Percentiles rank a stretch among this genome's conserved stretches.
Conservation (phyloP, 1,139 yeast genomes). For the Debaryomyces udenii region DNA sequence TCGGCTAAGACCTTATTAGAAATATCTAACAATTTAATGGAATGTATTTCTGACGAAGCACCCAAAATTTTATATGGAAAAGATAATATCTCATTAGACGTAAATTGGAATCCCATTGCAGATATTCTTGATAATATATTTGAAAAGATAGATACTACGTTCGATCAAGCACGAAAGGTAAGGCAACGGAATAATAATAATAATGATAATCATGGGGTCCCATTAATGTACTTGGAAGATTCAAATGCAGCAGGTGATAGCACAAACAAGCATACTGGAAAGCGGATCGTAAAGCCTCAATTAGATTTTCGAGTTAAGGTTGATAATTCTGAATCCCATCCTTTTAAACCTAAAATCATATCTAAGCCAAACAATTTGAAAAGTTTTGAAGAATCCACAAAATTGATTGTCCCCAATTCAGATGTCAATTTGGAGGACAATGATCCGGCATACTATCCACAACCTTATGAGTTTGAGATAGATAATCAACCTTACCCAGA, state of each 20-base stretch:
- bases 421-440: constrained; percentile 40
- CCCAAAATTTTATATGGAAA: constrained; percentile 37
- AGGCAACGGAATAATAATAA: constrained; percentile 16
- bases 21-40: constrained; percentile 56
- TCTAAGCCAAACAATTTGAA: constrained; percentile 71
- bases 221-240: constrained; percentile 56
- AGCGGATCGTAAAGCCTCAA: constrained; percentile 73
- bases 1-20: constrained; percentile 50
- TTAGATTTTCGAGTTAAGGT: constrained; percentile 54
- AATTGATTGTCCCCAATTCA: constrained; percentile 34
- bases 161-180: constrained; percentile 41
- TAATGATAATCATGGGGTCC: constrained; percentile 18
- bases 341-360: constrained; percentile 74
- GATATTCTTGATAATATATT: constrained; percentile 68
- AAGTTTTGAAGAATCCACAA: constrained; percentile 55
- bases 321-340: constrained; percentile 69
- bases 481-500: constrained; percentile 70
- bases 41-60: constrained; percentile 31
- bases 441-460: constrained; percentile 65
- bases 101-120: constrained; percentile 65
- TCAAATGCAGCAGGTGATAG: constrained; percentile 18
- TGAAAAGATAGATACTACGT: constrained; percentile 69
- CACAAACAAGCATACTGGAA: constrained; percentile 25
- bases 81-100: constrained; percentile 33
- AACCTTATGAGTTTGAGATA: constrained; percentile 85